These are phyloP conservation scores for Trichosporon inkin DNA, from an alignment of 1,284 basidiomycete genomes.

Conservation along the genomic window DNA sequence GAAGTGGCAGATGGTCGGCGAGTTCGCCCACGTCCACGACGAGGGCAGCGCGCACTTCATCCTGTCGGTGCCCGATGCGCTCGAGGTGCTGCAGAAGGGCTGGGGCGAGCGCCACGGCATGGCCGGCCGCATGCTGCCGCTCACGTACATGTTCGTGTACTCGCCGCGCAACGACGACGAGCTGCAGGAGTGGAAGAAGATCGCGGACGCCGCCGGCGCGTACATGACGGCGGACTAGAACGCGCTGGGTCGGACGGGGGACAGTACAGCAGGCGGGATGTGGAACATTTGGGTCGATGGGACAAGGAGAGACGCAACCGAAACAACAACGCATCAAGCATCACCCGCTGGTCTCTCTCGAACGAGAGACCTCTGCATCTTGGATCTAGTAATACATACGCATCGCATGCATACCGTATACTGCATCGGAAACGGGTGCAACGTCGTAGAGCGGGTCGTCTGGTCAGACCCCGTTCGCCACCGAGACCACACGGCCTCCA, in stretches of 20 bases:
- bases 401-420: background rate
- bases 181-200: constrained; percentile 9
- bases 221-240: background rate
- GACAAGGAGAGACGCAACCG: background rate
- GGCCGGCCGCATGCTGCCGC: constrained; percentile 3
- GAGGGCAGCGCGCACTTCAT: constrained; percentile 6
- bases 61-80: constrained; percentile 1
- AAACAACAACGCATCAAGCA: no score
- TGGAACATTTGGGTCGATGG: background rate
- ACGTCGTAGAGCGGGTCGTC: background rate
- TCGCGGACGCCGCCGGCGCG: background rate
- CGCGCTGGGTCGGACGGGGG: background rate
- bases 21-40: constrained; percentile 7
- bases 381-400: background rate
- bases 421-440: no score
- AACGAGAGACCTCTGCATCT: no score
- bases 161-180: constrained; percentile 6
- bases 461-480: background rate
- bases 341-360: no score
- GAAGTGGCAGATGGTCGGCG: background rate
- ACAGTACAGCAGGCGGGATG: background rate
- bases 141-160: constrained; percentile 10
- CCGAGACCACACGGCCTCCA: constrained; percentile 4
- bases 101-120: constrained; percentile 7
- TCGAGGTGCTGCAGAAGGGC: background rate